Base-by-base conservation (phyloP, 2,329 filamentous ascomycete genomes). In the Fusarium verrucosum region DNA sequence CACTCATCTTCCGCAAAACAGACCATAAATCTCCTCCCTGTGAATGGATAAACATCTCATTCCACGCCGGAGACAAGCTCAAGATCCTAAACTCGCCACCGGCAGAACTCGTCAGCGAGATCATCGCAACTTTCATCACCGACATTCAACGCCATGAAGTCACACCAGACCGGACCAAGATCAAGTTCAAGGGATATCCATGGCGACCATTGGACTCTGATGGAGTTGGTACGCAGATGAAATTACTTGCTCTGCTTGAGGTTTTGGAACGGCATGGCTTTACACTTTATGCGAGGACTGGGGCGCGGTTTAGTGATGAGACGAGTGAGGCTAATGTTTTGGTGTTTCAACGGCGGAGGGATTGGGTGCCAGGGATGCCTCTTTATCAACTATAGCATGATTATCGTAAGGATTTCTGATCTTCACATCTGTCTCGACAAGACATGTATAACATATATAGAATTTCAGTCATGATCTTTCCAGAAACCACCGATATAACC, bases 1-100 rank as follows among this genome's bases (percentile, higher is more conserved):
- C 42, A 2, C 54, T 66, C 1, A 30, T 67, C 0, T 61, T 66
- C 2, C 59, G 64, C 1, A 64, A 50, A 35, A 36, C n/a, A 3
- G 36, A 35, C 0, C 13, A 33, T 0, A 9, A 3, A 1, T 46
- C 37, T 0, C 55, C 50, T 0, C 32, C 50, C 0, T 60, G 28
- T 25, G 46, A 57, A 14, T 67, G 64, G 64, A 33, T 65, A 8
- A 46, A 20, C 8, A 32, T 67, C 1, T 67, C 54, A 1, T 66
- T 66, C 4, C 59, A 67, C 1, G 14, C 26, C 2, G 46, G 37
- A 7, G 58, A 67, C n/a, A 66, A 67, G 17, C 38, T 66, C 0
- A 66, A 66, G 17, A 47, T 65, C 1, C 54, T 66, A 23, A 62
- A 57, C 17, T 26, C 43, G 3, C 59, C 50, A 2, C 54, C 64